phyloP scores from a whole-genome alignment of 208 protist genomes.

The Lotmaria passim region DNA sequence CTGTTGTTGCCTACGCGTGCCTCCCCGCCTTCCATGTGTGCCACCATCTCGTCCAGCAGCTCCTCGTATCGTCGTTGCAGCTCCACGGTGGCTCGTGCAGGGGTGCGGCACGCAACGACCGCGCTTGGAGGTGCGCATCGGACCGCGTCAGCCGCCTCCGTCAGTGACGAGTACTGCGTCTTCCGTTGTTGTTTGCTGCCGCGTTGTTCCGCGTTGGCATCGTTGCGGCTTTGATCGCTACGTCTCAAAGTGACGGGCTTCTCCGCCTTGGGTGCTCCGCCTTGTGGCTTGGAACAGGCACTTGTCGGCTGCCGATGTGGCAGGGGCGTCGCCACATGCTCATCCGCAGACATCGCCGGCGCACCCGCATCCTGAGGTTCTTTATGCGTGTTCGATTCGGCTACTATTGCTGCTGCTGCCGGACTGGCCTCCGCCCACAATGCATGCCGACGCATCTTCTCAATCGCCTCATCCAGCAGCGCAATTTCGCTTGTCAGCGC shows the following conservation, averaged over 20 bases:
- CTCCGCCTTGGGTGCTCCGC: too few relatives aligned
- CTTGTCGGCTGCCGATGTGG: too few relatives aligned
- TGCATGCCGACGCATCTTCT: constrained; percentile 25
- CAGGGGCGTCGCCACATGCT: too few relatives aligned
- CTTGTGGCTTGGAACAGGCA: too few relatives aligned
- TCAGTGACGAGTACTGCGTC: too few relatives aligned
- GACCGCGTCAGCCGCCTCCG: too few relatives aligned
- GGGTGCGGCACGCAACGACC: too few relatives aligned
- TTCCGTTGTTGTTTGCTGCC: too few relatives aligned
- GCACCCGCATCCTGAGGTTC: background rate
- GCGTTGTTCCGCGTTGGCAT: too few relatives aligned
- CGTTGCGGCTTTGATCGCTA: too few relatives aligned
- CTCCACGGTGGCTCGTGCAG: background rate
- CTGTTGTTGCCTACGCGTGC: background rate
- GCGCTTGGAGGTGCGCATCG: too few relatives aligned
- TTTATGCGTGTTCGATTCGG: background rate
- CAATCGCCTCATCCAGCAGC: constrained; percentile 24
- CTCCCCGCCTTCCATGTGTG: background rate
- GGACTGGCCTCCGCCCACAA: constrained; percentile 27
- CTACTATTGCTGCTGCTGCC: constrained; percentile 13
- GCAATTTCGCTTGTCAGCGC: constrained; percentile 22
- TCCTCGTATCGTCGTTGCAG: constrained; percentile 36
- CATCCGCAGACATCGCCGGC: background rate
- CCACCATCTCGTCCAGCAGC: constrained; percentile 23
- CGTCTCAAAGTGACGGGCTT: too few relatives aligned